phyloP scores from a whole-genome alignment of 345 rosid species.

The Citrus unshiu region DNA sequence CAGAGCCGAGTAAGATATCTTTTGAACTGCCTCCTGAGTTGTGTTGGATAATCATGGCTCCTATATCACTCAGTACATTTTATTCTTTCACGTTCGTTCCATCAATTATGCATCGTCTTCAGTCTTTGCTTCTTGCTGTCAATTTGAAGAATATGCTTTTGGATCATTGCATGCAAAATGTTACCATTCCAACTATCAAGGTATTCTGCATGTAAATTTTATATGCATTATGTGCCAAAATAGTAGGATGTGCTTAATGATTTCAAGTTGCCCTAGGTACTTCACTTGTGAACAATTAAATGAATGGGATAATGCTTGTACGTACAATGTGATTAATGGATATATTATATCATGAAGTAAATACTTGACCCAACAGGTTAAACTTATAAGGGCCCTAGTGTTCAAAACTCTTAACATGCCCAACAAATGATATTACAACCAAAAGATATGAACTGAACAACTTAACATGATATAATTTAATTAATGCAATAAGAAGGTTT shows the following conservation, averaged over 20 bases:
- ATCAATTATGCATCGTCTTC: slow-evolving; percentile 70
- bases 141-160: slow-evolving; percentile 55
- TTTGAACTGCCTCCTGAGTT: slow-evolving; percentile 93
- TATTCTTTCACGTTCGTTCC: slow-evolving; percentile 76
- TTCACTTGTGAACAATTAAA: not conserved
- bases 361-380: not conserved
- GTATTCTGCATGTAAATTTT: slow-evolving; percentile 26
- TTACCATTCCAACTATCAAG: slow-evolving; percentile 67
- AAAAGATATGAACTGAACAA: not conserved
- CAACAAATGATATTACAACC: not conserved
- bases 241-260: not conserved
- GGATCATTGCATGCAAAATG: slow-evolving; percentile 32
- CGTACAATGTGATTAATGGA: not conserved
- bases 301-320: not conserved
- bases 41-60: slow-evolving; percentile 57
- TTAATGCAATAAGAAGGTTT: not conserved
- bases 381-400: not conserved
- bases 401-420: not conserved
- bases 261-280: not conserved
- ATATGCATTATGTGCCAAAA: not conserved
- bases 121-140: slow-evolving; percentile 70
- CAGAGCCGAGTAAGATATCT: slow-evolving; percentile 42
- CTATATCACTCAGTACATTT: slow-evolving; percentile 60
- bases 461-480: not conserved
- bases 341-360: too few relatives aligned